Evolutionary conservation across 106 monocot species (phyloP).

Genomic region (Platanthera zijinensis): DNA sequence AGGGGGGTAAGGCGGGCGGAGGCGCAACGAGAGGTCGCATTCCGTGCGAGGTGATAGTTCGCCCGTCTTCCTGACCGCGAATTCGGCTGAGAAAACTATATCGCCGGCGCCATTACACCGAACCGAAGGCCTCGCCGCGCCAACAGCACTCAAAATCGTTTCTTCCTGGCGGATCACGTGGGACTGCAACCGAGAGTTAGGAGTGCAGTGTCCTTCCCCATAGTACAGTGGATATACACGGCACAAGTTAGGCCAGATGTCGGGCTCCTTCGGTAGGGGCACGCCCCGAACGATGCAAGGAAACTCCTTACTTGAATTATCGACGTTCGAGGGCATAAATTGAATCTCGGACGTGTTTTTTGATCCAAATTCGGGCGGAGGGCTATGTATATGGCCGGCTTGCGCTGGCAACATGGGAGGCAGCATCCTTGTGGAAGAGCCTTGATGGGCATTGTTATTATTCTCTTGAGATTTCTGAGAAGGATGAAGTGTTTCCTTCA

Average conservation of each 20-base stretch:
- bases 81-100: not conserved
- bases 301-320: not conserved
- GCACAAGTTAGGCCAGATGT: slow-evolving; percentile 15
- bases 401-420: slow-evolving; percentile 3
- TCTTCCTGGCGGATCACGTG: slow-evolving; percentile 4
- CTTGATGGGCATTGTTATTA: slow-evolving; percentile 1
- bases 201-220: slow-evolving; percentile 1
- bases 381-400: not conserved
- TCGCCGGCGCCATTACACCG: not conserved
- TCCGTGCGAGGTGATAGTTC: not conserved
- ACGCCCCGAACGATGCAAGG: not conserved
- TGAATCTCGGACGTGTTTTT: slow-evolving; percentile 11
- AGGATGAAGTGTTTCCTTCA: not conserved
- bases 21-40: slow-evolving; percentile 48
- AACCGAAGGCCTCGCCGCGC: not conserved
- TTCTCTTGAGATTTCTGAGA: slow-evolving; percentile 13
- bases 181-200: not conserved
- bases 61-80: not conserved
- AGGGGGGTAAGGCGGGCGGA: slow-evolving; percentile 36
- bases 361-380: slow-evolving; percentile 7
- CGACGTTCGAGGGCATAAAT: not conserved
- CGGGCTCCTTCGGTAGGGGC: not conserved
- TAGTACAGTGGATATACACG: slow-evolving; percentile 42
- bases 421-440: slow-evolving; percentile 9
- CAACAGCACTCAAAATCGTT: not conserved